phyloP scores from a whole-genome alignment of 257 asterid genomes.

The Apocynum venetum region DNA sequence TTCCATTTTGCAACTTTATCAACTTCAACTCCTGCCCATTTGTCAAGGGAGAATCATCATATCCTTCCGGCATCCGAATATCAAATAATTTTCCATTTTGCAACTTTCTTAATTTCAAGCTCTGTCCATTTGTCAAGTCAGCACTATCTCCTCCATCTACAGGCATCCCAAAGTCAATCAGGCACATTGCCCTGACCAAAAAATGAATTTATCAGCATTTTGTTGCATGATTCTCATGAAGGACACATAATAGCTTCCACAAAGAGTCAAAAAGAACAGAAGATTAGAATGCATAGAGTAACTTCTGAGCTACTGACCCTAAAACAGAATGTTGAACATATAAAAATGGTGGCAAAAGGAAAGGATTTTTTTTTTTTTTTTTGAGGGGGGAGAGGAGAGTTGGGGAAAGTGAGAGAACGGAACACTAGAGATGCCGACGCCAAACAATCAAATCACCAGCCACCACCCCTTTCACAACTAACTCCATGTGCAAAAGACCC shows the following conservation, averaged over 20 bases:
- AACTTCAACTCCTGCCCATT: slow-evolving; percentile 34
- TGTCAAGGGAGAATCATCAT: slow-evolving; percentile 36
- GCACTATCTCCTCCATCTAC: slow-evolving; percentile 48
- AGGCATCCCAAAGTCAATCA: slow-evolving; percentile 82
- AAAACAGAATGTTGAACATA: neutral
- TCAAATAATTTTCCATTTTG: slow-evolving; percentile 39
- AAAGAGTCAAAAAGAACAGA: neutral
- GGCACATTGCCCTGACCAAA: slow-evolving; percentile 70
- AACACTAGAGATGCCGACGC: neutral
- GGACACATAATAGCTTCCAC: neutral
- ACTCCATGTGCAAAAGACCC: neutral
- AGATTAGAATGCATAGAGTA: neutral
- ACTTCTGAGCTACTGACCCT: neutral
- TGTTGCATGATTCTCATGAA: too few species aligned
- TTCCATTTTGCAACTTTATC: slow-evolving; percentile 47
- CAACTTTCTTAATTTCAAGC: slow-evolving; percentile 29
- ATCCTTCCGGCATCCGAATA: slow-evolving; percentile 33
- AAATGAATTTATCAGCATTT: slow-evolving; percentile 13
- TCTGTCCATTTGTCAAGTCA: slow-evolving; percentile 40
- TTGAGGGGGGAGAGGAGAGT: too few species aligned
- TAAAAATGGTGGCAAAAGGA: neutral
- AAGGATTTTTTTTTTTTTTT: neutral
- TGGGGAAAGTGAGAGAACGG: neutral
- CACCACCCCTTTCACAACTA: neutral
- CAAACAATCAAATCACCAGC: neutral